Evolutionary conservation across 768 basidiomycete species (phyloP), one percentile per base, ranked within the genome.

Genomic region (Pulveroboletus sp.): DNA sequence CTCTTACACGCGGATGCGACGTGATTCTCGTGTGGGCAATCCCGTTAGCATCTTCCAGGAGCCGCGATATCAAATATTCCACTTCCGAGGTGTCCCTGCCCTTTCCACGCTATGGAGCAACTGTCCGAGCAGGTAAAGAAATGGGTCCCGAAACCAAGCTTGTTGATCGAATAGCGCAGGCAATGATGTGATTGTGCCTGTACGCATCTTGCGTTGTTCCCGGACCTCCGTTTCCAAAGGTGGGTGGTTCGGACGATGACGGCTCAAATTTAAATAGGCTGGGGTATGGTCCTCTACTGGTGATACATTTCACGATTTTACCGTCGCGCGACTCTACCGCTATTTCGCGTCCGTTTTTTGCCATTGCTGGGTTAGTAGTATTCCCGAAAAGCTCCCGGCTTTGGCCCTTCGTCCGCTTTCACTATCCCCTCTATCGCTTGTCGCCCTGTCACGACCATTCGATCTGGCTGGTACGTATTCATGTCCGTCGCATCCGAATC

Each of bases 101-200:
- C 42, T 47, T 40, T 53, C 47, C 43, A 48, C 48, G 46, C 34
- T 43, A 37, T 48, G 49, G 27, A 29, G 11, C 29, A 33, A 49
- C 43, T 33, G 24, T 48, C 50, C 29, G 23, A 35, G 47, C 37
- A 38, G 23, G 43, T 16, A 27, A 44, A 37, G 49, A 35, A 45
- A 38, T 41, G 42, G 29, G 34, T 20, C 25, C 41, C 44, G 33
- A 19, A 40, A 27, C 40, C 44, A 31, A 43, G 53, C 38, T 40
- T 49, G 10, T 19, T 49, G 31, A 45, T 43, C 17, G 25, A 20
- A n/a, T 46, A 23, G 25, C 29, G 19, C 43, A 32, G 43, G 25
- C 40, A 24, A 20, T 49, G 53, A 49, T 57, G 40, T 43, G 48
- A 62, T 61, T 13, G 52, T 61, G 25, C 43, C 47, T 61, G 49